Evolutionary conservation across 257 asterid genomes (phyloP).

Genomic region (Solanum chilense): DNA sequence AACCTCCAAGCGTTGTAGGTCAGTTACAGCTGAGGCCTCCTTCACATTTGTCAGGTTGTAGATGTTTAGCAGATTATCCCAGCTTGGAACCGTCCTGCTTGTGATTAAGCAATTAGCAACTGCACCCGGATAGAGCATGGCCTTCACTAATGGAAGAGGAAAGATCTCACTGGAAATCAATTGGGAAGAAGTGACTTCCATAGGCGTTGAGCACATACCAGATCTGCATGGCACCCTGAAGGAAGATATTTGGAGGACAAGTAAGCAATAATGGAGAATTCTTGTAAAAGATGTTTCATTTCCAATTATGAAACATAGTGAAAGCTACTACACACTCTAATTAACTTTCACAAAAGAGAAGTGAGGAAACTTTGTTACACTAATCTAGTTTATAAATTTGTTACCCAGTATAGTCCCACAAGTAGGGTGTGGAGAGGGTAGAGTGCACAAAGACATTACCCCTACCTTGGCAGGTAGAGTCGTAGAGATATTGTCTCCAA

Average conservation of each 20-base stretch:
- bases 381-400: neutral
- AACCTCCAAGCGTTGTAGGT: slow-evolving; percentile 91
- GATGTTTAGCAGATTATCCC: slow-evolving; percentile 51
- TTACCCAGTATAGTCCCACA: neutral
- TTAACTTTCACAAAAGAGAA: neutral
- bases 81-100: slow-evolving; percentile 52
- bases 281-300: neutral
- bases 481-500: neutral
- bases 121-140: slow-evolving; percentile 92
- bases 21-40: slow-evolving; percentile 65
- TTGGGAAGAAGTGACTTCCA: slow-evolving; percentile 85
- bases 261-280: neutral
- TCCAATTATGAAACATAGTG: neutral
- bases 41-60: slow-evolving; percentile 73
- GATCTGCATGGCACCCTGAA: slow-evolving; percentile 89
- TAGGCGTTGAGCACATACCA: slow-evolving; percentile 77
- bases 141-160: slow-evolving; percentile 78
- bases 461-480: neutral
- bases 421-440: neutral
- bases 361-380: neutral
- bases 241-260: neutral
- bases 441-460: neutral
- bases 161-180: slow-evolving; percentile 73
- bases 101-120: slow-evolving; percentile 37
- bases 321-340: neutral